phyloP scores from a whole-genome alignment of 2,329 filamentous ascomycete genomes.

The Annulohypoxylon truncatum region DNA sequence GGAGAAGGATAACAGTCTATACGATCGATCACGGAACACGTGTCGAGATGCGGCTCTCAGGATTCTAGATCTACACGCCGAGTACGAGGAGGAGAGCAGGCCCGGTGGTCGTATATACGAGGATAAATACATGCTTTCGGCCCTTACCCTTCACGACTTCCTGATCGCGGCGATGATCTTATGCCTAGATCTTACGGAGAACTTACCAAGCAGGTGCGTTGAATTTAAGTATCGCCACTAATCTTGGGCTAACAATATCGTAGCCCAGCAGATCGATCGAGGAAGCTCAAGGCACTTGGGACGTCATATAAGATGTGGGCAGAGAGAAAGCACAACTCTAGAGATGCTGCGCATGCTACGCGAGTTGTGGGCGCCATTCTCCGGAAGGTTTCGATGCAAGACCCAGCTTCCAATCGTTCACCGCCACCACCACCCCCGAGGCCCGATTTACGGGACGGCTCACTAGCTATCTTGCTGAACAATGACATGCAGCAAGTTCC shows the following conservation, averaged over 20 bases:
- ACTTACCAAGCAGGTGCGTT: slow-evolving; percentile 53
- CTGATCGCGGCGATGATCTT: slow-evolving; percentile 70
- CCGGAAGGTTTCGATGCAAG: slow-evolving; percentile 51
- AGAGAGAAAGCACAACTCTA: slow-evolving; percentile 52
- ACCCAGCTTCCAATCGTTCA: slow-evolving; percentile 37
- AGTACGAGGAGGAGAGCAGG: slow-evolving; percentile 58
- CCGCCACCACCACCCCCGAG: slow-evolving; percentile 43
- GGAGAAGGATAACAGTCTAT: slow-evolving; percentile 54
- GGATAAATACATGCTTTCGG: slow-evolving; percentile 65
- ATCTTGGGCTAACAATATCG: slow-evolving; percentile 31
- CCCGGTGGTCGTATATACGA: slow-evolving; percentile 64
- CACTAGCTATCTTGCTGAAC: slow-evolving; percentile 50
- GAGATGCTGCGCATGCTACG: slow-evolving; percentile 58
- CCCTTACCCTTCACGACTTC: slow-evolving; percentile 66
- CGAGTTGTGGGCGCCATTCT: slow-evolving; percentile 58
- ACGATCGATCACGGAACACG: slow-evolving; percentile 54
- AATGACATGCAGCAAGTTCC: slow-evolving; percentile 46
- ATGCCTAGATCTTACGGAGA: slow-evolving; percentile 62
- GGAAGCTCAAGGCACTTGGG: slow-evolving; percentile 53
- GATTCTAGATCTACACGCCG: slow-evolving; percentile 60
- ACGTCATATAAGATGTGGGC: slow-evolving; percentile 59
- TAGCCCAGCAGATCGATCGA: slow-evolving; percentile 49
- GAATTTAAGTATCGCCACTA: neutral
- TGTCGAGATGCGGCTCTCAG: slow-evolving; percentile 58
- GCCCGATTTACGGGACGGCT: slow-evolving; percentile 48